These are phyloP conservation scores for Rhodotorula sp. DNA, from an alignment of 1,284 basidiomycete species.

Conservation along the genomic window DNA sequence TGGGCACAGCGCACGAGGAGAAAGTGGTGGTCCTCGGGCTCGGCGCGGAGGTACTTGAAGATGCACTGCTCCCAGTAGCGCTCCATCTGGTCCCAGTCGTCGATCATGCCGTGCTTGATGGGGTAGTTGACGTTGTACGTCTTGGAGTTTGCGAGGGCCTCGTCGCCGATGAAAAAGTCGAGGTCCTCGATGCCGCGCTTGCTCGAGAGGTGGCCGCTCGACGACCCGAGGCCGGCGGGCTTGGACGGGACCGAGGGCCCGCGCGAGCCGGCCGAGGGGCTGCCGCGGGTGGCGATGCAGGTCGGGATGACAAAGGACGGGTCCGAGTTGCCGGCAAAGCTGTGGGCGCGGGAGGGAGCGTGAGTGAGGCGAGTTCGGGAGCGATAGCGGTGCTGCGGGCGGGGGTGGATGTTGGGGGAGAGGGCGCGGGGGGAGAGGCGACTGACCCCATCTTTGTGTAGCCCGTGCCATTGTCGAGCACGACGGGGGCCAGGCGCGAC, in stretches of 20 bases:
- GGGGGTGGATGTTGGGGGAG: not conserved
- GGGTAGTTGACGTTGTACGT: conserved; percentile 92
- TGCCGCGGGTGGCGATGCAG: conserved; percentile 80
- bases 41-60: conserved; percentile 98
- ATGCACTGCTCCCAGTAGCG: conserved; percentile 98
- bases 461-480: conserved; percentile 97
- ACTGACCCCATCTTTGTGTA: conserved; percentile 94
- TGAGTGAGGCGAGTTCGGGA: conserved; percentile 2
- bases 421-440: not conserved
- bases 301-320: conserved; percentile 97
- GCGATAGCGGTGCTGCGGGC: not conserved
- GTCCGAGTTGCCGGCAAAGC: conserved; percentile 98
- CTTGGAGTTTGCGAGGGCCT: conserved; percentile 92
- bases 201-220: conserved; percentile 70
- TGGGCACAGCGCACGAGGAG: conserved; percentile 87
- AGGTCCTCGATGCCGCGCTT: conserved; percentile 98
- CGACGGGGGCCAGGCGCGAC: conserved; percentile 54
- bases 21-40: conserved; percentile 99
- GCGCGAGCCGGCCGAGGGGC: conserved; percentile 52
- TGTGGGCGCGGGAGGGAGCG: conserved; percentile 48
- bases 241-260: conserved; percentile 78
- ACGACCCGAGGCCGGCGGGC: conserved; percentile 57
- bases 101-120: conserved; percentile 96
- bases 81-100: conserved; percentile 99
- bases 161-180: conserved; percentile 99